Percentiles rank a stretch among this genome's conserved stretches.
Conservation (phyloP, 129 eudicot species). For the Scalesia atractyloides region DNA sequence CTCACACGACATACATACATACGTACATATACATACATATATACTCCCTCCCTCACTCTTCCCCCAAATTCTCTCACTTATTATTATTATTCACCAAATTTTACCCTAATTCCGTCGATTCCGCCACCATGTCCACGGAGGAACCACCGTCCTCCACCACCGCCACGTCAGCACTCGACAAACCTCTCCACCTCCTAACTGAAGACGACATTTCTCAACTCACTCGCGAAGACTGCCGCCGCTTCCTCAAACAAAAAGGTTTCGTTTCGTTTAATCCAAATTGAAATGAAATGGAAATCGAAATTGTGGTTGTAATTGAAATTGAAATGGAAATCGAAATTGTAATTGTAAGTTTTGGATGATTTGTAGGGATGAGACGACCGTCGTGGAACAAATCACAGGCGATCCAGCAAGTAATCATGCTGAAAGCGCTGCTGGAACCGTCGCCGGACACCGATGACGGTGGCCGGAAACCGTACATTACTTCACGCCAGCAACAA, state of each 20-base stretch:
- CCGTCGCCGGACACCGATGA: conserved; percentile 59
- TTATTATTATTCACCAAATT: too few relatives aligned
- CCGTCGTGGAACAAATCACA: conserved; percentile 99
- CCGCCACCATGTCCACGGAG: conserved; percentile 53
- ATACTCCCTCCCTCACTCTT: too few relatives aligned
- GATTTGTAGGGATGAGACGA: conserved; percentile 76
- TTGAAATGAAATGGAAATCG: too few relatives aligned
- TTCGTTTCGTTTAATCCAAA: too few relatives aligned
- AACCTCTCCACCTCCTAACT: conserved; percentile 83
- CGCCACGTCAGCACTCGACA: conserved; percentile 62
- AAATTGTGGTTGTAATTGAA: too few relatives aligned
- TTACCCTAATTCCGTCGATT: not conserved
- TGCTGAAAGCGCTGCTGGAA: conserved; percentile 84
- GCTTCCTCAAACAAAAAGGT: conserved; percentile 93
- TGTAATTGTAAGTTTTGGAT: not conserved
- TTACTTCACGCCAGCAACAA: conserved; percentile 46
- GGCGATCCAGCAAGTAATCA: conserved; percentile 98
- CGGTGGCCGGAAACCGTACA: conserved; percentile 40
- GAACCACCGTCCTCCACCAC: conserved; percentile 36
- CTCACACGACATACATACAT: conserved; percentile 24
- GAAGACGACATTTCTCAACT: conserved; percentile 99
- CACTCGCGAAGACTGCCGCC: conserved; percentile 99
- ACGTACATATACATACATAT: too few relatives aligned
- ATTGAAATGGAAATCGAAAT: too few relatives aligned
- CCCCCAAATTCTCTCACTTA: conserved; percentile 26